Percentiles rank a stretch among this genome's conserved stretches.
Evolutionary conservation across 306 rosid species (phyloP).

Genomic region (Luffa acutangula): DNA sequence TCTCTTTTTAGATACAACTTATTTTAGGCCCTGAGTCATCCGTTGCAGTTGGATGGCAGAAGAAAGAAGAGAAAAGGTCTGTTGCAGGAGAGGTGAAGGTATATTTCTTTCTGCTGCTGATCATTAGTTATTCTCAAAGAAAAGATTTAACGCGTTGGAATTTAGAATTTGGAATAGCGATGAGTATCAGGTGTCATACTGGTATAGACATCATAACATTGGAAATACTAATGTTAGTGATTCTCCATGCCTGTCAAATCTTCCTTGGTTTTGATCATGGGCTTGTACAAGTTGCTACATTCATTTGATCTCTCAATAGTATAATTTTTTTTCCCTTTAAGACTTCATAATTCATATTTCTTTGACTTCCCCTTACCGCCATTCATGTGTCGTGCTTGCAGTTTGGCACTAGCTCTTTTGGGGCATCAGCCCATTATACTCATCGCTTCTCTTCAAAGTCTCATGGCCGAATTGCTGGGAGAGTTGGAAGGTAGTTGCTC

Average conservation of each 20-base stretch:
- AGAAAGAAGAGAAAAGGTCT: conserved; percentile 58
- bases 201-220: conserved; percentile 8
- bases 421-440: conserved; percentile 55
- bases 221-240: conserved; percentile 40
- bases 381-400: conserved; percentile 33
- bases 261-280: conserved; percentile 44
- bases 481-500: conserved; percentile 68
- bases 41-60: conserved; percentile 81
- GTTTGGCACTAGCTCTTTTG: conserved; percentile 71
- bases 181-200: background rate
- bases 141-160: background rate
- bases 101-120: conserved; percentile 19
- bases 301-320: background rate
- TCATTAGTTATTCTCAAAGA: conserved; percentile 5
- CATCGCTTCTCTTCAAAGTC: conserved; percentile 76
- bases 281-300: conserved; percentile 93
- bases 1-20: conserved; percentile 58
- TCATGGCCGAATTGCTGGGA: conserved; percentile 73
- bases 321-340: background rate
- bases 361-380: background rate
- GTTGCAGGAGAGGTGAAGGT: conserved; percentile 92
- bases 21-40: conserved; percentile 71
- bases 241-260: conserved; percentile 86
- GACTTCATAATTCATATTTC: background rate
- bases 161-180: background rate